These are phyloP conservation scores for Trichosporon sp. DNA, from an alignment of 1,284 basidiomycete genomes.

Conservation along the genomic window DNA sequence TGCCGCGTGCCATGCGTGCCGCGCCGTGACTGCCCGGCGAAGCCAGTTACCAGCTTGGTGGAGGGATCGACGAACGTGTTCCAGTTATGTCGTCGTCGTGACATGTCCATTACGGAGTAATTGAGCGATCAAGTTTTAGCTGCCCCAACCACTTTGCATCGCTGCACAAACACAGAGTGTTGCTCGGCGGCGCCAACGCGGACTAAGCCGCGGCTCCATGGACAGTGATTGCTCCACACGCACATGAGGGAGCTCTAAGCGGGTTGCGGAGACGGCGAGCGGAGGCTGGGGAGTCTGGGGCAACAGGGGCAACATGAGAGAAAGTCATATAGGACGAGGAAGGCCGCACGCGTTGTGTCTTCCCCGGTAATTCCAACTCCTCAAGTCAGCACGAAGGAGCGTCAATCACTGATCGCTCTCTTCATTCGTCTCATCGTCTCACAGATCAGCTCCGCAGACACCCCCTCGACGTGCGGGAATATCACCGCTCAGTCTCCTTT, in stretches of 20 bases:
- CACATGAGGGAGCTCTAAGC: neutral
- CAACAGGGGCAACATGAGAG: neutral
- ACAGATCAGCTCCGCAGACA: neutral
- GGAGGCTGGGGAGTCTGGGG: neutral
- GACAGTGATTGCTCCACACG: neutral
- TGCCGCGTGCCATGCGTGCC: constrained; percentile 1
- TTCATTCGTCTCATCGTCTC: neutral
- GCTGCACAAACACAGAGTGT: constrained; percentile 7
- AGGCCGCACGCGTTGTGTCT: neutral
- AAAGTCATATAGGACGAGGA: neutral
- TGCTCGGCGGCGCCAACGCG: neutral
- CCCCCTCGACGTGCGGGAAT: neutral
- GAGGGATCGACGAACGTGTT: constrained; percentile 20
- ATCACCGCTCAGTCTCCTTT: neutral
- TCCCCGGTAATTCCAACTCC: neutral
- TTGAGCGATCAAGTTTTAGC: constrained; percentile 5
- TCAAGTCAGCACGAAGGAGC: neutral
- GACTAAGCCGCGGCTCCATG: constrained; percentile 2
- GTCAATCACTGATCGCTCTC: neutral
- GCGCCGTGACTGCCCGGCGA: neutral
- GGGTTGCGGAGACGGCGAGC: neutral
- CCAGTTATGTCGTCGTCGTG: neutral
- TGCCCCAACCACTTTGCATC: neutral
- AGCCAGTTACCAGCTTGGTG: neutral
- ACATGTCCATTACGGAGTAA: constrained; percentile 18